Base-by-base conservation (phyloP, 2,329 filamentous ascomycete species). In the Penicillium thymicola region DNA sequence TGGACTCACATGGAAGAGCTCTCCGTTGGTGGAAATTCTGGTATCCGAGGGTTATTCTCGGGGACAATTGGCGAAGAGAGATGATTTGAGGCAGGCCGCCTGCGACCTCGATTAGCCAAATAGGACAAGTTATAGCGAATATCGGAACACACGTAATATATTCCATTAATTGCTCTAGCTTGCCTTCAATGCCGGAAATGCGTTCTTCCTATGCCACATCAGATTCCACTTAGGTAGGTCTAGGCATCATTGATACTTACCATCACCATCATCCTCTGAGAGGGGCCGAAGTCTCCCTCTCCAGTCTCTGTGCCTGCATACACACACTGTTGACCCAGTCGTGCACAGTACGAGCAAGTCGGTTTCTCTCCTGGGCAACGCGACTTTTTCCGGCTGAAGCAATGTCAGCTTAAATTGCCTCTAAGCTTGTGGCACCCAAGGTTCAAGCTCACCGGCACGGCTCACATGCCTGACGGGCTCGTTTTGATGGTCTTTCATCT, bases 341-440 rank as follows among this genome's bases (percentile, higher is more conserved):
- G 62, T 18, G 65, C 58, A 48, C 71, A 73, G 38, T 67, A 70
- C 3, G 71, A 71, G 55, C 71, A 73, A 5, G 50, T 61, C 4
- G 71, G 71, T 43, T 68, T 67, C 47, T 73, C 68, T 8, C 69
- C 70, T 0, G 70, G 66, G 47, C 70, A 73, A 47, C 65, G 63
- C 25, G 68, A 66, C 54, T 73, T 73, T 49, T 73, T 73, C 25
- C 70, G 66, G 7, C 70, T 72, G 14, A 0, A 18, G 2, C 4
- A 54, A 23, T 28, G 47, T 48, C 21, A 51, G 27, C 30, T 27
- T 7, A 30, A 34, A 36, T 32, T 10, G 36, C 13, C 6, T 32
- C 37, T 14, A 2, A 10, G 10, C 16, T 16, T 30, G 18, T 27
- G 16, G 27, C 32, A 25, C 21, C 7, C 11, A 4, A 18, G 25